These are phyloP conservation scores for Bretschneidera sinensis DNA, from an alignment of 345 rosid species.

Conservation along the genomic window DNA sequence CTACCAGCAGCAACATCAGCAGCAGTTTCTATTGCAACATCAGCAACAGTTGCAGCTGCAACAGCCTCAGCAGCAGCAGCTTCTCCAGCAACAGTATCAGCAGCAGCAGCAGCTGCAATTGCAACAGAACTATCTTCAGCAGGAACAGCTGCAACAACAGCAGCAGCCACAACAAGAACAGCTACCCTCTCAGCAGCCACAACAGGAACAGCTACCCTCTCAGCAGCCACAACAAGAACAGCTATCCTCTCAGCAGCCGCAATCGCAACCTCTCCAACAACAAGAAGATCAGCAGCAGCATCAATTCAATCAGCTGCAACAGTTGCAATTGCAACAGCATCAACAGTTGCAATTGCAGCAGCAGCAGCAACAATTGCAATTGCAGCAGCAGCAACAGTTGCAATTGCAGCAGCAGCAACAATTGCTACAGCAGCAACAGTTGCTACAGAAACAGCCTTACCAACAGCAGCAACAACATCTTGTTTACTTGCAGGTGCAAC, in stretches of 20 bases:
- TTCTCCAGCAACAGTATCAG: constrained; percentile 22
- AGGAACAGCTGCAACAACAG: constrained; percentile 38
- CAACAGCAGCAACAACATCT: constrained; percentile 15
- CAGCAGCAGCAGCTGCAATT: constrained; percentile 24
- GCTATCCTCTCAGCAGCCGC: constrained; percentile 15
- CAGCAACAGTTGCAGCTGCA: constrained; percentile 35
- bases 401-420: constrained; percentile 16
- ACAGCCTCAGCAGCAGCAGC: constrained; percentile 20
- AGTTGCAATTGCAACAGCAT: constrained; percentile 26
- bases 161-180: constrained; percentile 43
- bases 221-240: constrained; percentile 30
- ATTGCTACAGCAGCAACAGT: constrained; percentile 28
- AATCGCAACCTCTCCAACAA: constrained; percentile 9
- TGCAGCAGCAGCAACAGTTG: constrained; percentile 31
- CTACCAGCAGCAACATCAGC: constrained; percentile 56
- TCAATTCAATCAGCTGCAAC: constrained; percentile 17
- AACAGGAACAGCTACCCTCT: constrained; percentile 29
- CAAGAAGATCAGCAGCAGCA: constrained; percentile 24
- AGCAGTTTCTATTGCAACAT: constrained; percentile 36
- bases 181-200: constrained; percentile 18
- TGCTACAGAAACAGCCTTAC: constrained; percentile 19
- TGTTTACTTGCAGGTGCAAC: constrained; percentile 4
- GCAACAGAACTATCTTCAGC: constrained; percentile 15
- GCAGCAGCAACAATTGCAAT: constrained; percentile 26
- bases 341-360: constrained; percentile 36